Conservation (phyloP, 106 monocot genomes). For the Alisma plantagoaquatica region DNA sequence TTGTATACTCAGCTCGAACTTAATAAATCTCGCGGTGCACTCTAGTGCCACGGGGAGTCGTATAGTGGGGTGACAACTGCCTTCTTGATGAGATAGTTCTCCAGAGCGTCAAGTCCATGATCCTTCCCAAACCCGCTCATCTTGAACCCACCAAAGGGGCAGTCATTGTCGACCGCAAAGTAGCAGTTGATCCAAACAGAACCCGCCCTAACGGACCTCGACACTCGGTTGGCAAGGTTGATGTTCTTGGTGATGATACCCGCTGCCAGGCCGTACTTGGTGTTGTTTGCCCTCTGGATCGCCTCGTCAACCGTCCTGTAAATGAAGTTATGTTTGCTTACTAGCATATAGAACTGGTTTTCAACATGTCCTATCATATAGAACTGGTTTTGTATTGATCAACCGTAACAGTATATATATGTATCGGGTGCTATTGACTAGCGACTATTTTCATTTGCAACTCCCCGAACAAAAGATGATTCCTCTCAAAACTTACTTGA, state of each 20-base stretch:
- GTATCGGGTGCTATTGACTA: too few relatives aligned
- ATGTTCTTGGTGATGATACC: conserved; percentile 67
- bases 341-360: too few relatives aligned
- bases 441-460: too few relatives aligned
- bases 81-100: conserved; percentile 38
- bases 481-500: conserved; percentile 31
- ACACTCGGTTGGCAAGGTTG: conserved; percentile 41
- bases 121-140: conserved; percentile 57
- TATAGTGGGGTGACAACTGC: conserved; percentile 42
- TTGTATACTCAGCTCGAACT: too few relatives aligned
- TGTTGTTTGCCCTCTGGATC: conserved; percentile 64
- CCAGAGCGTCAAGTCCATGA: conserved; percentile 23
- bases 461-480: too few relatives aligned
- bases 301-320: conserved; percentile 70
- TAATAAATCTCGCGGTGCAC: too few relatives aligned
- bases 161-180: conserved; percentile 29
- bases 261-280: conserved; percentile 52
- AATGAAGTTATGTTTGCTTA: too few relatives aligned
- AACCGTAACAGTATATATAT: too few relatives aligned
- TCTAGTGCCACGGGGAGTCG: conserved; percentile 46
- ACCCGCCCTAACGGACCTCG: conserved; percentile 40
- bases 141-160: conserved; percentile 50
- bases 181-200: conserved; percentile 50
- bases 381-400: too few relatives aligned
- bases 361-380: too few relatives aligned